Conservation (phyloP, 306 rosid species). For the Prunus campanulata region DNA sequence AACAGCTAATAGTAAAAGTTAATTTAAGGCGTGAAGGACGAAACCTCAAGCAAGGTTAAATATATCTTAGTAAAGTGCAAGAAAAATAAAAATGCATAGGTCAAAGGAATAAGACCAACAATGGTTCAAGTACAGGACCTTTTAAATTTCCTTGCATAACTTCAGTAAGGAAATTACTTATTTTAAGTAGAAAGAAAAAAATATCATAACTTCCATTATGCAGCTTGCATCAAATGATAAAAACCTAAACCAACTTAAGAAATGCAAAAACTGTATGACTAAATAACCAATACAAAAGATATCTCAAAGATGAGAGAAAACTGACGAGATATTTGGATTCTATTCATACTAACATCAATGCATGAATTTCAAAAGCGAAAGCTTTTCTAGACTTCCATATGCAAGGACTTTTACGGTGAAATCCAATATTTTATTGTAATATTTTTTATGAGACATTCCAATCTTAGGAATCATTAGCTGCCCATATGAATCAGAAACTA, state of each 20-base stretch:
- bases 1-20: neutral
- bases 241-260: neutral
- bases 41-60: neutral
- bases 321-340: neutral
- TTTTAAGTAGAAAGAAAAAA: neutral
- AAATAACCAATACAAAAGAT: neutral
- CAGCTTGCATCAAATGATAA: neutral
- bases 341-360: neutral
- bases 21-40: neutral
- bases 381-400: no score
- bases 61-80: neutral
- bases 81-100: neutral
- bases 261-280: neutral
- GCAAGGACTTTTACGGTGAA: neutral
- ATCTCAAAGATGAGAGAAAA: neutral
- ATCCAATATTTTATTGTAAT: neutral
- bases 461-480: neutral
- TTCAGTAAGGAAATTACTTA: neutral
- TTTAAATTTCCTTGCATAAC: neutral
- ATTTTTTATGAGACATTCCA: neutral
- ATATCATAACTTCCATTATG: neutral
- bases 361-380: neutral
- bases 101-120: neutral
- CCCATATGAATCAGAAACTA: neutral
- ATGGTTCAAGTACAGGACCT: neutral